Base-by-base conservation (phyloP, 2,329 filamentous ascomycete genomes). In the Macrophomina tecta region DNA sequence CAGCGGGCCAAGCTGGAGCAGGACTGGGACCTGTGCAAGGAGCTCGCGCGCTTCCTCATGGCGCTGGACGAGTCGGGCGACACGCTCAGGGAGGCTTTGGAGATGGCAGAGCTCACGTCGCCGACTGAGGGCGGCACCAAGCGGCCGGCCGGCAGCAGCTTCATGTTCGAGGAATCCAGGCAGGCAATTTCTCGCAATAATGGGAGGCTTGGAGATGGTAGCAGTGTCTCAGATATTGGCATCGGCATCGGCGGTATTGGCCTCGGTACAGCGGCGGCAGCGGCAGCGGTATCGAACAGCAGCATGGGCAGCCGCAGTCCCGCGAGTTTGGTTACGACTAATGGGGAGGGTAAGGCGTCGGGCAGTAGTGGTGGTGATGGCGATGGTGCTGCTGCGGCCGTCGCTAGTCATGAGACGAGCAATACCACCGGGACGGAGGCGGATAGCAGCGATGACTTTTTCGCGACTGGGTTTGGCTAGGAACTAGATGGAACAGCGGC, bases 11-110 rank as follows among this genome's bases (percentile, higher is more conserved):
- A 94, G 73, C 85, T 88, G 38, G 93, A 94, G 77, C 89, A 89
- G 58, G 94, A 98, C 74, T 99, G 94, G 93, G 94, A 98, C 72
- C 82, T 99, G 34, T 98, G 95, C 80, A 95, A 93, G 73, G 95
- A 99, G 77, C 84, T 99, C 34, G 94, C 95, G 11, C 85, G 94
- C n/a, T 99, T 99, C 79, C 81, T 99, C 66, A 93, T 96, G 55
- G 94, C 94, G 5, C 88, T 99, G 73, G 95, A 99, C 75, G 90
- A 92, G 70, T 91, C 89, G 14, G 95, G 95, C 0, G 88, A 90
- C 70, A 94, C 92, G 52, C 83, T 99, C 58, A 84, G 87, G 64
- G 87, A 90, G 72, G 91, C 91, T 2, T 84, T 96, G 77, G 86
- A 87, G 71, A 82, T 77, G 42, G 77, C 79, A 36, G 77, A 79